A percentile compares a stretch with the other conserved stretches of the same genome.
phyloP scores from a whole-genome alignment of 257 asterid genomes.

The Solanum acaule region DNA sequence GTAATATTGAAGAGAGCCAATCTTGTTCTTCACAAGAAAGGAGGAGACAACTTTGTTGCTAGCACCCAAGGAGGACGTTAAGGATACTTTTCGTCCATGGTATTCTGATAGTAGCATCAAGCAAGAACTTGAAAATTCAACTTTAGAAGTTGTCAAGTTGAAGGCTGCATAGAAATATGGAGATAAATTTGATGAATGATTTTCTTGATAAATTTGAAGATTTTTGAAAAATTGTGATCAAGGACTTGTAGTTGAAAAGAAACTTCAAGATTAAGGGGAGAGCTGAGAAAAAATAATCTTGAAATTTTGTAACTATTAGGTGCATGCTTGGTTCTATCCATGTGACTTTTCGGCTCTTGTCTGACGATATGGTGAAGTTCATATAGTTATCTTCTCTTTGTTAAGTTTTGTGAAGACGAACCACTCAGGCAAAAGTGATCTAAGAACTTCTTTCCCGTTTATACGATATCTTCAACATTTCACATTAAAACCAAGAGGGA shows the following conservation, averaged over 20 bases:
- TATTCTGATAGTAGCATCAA: background rate
- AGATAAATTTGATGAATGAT: constrained; percentile 70
- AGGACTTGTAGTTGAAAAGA: background rate
- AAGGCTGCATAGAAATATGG: constrained; percentile 5
- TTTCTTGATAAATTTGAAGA: constrained; percentile 44
- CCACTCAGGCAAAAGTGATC: background rate
- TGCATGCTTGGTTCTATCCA: background rate
- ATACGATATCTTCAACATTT: background rate
- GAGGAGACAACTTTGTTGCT: background rate
- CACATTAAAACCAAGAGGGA: background rate
- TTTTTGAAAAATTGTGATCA: background rate
- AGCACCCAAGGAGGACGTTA: background rate
- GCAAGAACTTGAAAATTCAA: background rate
- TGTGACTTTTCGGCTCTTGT: background rate
- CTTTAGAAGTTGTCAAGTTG: background rate
- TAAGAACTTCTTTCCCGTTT: background rate
- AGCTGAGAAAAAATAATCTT: background rate
- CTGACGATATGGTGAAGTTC: background rate
- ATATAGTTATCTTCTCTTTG: background rate
- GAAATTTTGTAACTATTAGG: background rate
- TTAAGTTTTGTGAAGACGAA: background rate
- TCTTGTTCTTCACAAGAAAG: background rate
- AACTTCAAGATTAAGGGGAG: background rate
- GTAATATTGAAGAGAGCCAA: background rate
- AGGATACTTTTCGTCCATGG: background rate